These are phyloP conservation scores for Tuber microsphaerosporum DNA, from an alignment of 495 filamentous ascomycete genomes.

Conservation along the genomic window DNA sequence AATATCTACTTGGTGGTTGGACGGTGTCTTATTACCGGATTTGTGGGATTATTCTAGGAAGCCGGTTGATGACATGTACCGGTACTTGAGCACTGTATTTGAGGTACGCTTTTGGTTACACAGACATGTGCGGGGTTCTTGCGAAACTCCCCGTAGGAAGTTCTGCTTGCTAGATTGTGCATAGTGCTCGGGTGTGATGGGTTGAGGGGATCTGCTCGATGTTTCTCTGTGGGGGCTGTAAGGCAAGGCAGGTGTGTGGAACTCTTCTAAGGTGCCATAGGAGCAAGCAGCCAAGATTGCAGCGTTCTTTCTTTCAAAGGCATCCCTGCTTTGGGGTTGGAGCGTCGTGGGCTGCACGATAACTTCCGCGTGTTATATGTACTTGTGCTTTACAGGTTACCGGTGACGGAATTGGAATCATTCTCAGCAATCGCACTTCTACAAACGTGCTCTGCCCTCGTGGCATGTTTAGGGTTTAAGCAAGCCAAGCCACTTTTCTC, in stretches of 20 bases:
- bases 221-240: not conserved
- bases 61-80: too few relatives aligned
- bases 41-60: not conserved
- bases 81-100: too few relatives aligned
- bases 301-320: not conserved
- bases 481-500: not conserved
- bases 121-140: not conserved
- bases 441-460: not conserved
- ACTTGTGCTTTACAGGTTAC: not conserved
- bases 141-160: not conserved
- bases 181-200: not conserved
- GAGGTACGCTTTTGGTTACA: not conserved
- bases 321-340: not conserved
- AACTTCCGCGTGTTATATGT: not conserved
- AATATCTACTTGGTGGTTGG: not conserved
- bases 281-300: not conserved
- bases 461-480: not conserved
- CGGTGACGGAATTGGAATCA: not conserved
- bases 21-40: not conserved
- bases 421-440: not conserved
- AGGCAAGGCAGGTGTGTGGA: too few relatives aligned
- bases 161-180: not conserved
- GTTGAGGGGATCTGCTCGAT: not conserved
- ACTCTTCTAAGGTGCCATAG: not conserved
- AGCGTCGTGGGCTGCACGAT: not conserved